Conservation (phyloP, 345 rosid species). For the Ceriops decandra region DNA sequence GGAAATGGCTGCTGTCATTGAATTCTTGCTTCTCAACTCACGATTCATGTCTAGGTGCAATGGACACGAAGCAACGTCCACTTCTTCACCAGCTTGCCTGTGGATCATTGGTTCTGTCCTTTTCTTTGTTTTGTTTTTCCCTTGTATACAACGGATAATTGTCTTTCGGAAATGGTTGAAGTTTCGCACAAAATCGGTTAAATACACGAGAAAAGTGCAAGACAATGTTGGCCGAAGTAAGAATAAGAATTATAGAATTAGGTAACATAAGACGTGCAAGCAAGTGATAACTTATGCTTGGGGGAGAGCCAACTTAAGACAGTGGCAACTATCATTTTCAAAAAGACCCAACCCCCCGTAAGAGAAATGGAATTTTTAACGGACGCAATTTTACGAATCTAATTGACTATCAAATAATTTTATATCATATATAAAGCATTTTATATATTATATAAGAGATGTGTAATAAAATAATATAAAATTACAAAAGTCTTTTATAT, state of each 20-base stretch:
- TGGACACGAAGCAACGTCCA: neutral
- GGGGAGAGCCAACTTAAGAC: no score
- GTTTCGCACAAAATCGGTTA: neutral
- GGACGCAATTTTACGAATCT: no score
- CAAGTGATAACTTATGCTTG: conserved; percentile 5
- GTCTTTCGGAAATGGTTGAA: neutral
- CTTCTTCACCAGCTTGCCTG: neutral
- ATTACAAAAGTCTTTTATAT: no score
- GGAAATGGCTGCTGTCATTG: neutral
- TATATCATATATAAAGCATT: no score
- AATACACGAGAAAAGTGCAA: neutral
- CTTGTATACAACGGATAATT: neutral
- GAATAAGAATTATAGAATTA: neutral
- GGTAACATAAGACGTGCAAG: conserved; percentile 17
- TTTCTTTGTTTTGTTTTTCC: neutral
- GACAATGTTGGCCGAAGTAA: neutral
- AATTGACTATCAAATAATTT: no score
- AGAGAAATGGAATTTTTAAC: no score
- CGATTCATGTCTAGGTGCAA: neutral
- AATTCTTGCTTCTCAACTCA: neutral
- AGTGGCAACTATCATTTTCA: no score
- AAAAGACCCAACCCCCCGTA: no score
- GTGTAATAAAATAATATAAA: no score
- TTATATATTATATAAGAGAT: no score
- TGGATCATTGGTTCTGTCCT: neutral